phyloP scores from a whole-genome alignment of 495 filamentous ascomycete genomes.

The Penicillium coprophilum region DNA sequence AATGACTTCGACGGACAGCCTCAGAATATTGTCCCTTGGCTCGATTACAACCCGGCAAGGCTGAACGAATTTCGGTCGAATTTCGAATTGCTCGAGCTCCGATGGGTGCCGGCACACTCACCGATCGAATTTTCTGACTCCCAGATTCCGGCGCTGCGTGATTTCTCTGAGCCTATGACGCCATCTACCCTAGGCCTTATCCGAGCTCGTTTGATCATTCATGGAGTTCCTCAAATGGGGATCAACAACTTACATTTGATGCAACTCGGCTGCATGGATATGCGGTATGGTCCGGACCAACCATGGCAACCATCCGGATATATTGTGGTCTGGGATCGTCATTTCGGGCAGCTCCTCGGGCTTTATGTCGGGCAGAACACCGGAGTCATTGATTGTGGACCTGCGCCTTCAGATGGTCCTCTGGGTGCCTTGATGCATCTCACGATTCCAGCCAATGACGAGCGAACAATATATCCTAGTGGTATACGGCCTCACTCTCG shows the following conservation, averaged over 20 bases:
- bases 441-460: constrained; percentile 8
- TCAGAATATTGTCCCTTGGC: constrained; percentile 13
- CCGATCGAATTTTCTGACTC: constrained; percentile 32
- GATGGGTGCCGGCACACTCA: constrained; percentile 35
- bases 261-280: constrained; percentile 38
- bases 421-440: constrained; percentile 26
- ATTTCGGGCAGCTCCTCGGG: constrained; percentile 28
- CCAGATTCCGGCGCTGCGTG: constrained; percentile 7
- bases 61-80: neutral
- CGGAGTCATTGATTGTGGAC: constrained; percentile 22
- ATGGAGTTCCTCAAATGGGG: constrained; percentile 17
- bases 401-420: constrained; percentile 15
- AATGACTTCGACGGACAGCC: constrained; percentile 34
- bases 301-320: constrained; percentile 37
- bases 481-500: constrained; percentile 2
- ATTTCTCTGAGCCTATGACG: constrained; percentile 15
- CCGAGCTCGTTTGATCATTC: constrained; percentile 21
- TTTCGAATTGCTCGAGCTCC: constrained; percentile 19
- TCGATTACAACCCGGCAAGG: constrained; percentile 3
- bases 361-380: constrained; percentile 29
- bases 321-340: constrained; percentile 42
- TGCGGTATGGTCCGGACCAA: constrained; percentile 14
- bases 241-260: constrained; percentile 32
- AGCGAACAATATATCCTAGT: neutral
- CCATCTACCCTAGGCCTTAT: constrained; percentile 35